Conservation (phyloP, 768 basidiomycete species). For the Scleroderma bovista region DNA sequence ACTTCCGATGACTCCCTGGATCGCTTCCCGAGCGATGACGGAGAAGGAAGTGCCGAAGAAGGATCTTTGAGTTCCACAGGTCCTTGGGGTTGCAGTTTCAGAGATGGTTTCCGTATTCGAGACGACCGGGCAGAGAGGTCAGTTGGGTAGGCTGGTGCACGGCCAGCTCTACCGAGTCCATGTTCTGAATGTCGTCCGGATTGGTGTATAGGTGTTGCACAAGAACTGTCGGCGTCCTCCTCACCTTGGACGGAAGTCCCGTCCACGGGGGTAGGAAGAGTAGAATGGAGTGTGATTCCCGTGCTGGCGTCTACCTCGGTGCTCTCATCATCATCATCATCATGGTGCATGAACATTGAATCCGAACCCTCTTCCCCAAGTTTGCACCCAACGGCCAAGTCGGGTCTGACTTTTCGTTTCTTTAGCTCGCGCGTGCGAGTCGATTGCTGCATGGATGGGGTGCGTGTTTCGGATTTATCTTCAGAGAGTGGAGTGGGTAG, state of each 20-base stretch:
- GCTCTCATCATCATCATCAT: conserved; percentile 56
- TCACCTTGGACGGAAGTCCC: conserved; percentile 3
- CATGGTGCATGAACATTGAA: conserved; percentile 50
- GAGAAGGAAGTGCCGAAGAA: conserved; percentile 5
- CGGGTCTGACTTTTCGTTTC: conserved; percentile 40
- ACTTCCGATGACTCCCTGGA: conserved; percentile 17
- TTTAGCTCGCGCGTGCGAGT: conserved; percentile 43
- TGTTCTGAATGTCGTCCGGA: conserved; percentile 1
- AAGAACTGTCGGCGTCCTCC: conserved; percentile 13
- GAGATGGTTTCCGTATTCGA: conserved; percentile 27
- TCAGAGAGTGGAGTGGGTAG: conserved; percentile 29
- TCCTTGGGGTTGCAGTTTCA: conserved; percentile 23
- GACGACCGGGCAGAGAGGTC: conserved; percentile 10
- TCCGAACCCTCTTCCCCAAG: conserved; percentile 24
- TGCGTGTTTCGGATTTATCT: conserved; percentile 9
- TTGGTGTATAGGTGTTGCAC: conserved; percentile 1
- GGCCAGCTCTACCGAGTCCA: not conserved
- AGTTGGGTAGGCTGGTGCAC: not conserved
- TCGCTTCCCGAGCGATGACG: conserved; percentile 22
- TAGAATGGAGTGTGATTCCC: conserved; percentile 26
- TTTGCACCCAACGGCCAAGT: conserved; percentile 27
- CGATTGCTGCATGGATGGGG: conserved; percentile 14
- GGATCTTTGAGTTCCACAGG: conserved; percentile 9
- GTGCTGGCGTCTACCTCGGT: conserved; percentile 52
- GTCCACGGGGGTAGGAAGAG: conserved; percentile 11